Conservation (phyloP, 225 moss, liverwort and hornwort genomes). For the Antitrichia curtipendula region DNA sequence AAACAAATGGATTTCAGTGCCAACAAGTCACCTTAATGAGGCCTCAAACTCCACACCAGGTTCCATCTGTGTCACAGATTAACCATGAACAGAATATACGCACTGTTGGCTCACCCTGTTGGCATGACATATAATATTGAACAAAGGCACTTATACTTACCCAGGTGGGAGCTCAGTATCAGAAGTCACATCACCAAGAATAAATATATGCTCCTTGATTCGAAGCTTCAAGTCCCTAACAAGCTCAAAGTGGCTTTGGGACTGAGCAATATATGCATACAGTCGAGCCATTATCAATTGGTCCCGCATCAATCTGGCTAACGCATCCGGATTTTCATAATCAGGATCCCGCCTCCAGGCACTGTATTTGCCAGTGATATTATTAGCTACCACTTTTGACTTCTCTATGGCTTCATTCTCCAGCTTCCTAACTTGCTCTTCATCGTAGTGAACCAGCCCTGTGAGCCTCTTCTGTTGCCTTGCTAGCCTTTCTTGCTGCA, state of each 20-base stretch:
- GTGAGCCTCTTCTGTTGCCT: constrained; percentile 34
- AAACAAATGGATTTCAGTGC: neutral
- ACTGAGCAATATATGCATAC: constrained; percentile 43
- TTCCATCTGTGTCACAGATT: neutral
- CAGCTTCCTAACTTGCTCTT: constrained; percentile 21
- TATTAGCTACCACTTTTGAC: constrained; percentile 20
- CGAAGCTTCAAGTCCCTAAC: constrained; percentile 34
- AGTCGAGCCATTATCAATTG: constrained; percentile 58
- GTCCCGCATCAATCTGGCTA: constrained; percentile 56
- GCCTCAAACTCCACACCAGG: neutral
- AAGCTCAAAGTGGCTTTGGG: constrained; percentile 28
- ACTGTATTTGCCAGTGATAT: constrained; percentile 39
- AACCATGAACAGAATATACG: neutral
- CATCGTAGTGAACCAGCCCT: constrained; percentile 9
- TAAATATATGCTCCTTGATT: constrained; percentile 41
- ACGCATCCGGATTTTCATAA: constrained; percentile 48
- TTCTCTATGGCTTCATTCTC: constrained; percentile 37
- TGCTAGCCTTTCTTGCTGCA: constrained; percentile 28
- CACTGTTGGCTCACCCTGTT: neutral
- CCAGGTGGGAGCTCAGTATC: constrained; percentile 40
- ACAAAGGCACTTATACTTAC: constrained; percentile 4
- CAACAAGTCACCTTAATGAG: neutral
- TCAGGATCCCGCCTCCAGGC: constrained; percentile 54
- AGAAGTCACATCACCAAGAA: constrained; percentile 32
- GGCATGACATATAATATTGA: neutral